Evolutionary conservation across 176 grass and related monocot species (phyloP).

Genomic region (Phoenix dactylifera): DNA sequence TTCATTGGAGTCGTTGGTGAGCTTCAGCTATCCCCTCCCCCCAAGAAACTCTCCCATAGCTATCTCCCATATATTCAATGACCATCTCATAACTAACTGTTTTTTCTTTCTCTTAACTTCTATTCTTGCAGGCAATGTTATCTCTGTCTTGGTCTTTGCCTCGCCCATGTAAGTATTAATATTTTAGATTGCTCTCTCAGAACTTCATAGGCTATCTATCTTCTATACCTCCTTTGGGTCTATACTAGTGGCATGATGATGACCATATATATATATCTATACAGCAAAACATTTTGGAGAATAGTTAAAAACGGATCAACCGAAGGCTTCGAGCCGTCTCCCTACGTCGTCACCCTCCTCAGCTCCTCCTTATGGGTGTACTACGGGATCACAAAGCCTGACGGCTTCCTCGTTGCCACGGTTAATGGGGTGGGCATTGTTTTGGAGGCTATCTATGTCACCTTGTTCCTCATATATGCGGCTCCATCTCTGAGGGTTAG

Average conservation of each 20-base stretch:
- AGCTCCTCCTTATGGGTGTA: conserved; percentile 64
- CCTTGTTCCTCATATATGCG: conserved; percentile 47
- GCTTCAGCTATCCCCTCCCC: no score
- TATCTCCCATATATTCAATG: no score
- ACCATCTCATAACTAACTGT: neutral
- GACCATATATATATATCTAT: neutral
- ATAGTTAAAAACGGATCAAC: conserved; percentile 54
- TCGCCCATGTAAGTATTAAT: conserved; percentile 54
- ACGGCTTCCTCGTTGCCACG: conserved; percentile 61
- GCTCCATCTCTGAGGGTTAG: conserved; percentile 35
- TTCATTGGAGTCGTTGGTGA: no score
- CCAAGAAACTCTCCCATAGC: no score
- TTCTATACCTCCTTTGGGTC: neutral
- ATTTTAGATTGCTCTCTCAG: neutral
- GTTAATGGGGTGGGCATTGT: conserved; percentile 51
- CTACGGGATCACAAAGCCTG: conserved; percentile 66
- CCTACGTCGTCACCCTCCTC: conserved; percentile 65
- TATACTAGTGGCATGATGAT: no score
- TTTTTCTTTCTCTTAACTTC: neutral
- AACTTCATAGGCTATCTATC: neutral
- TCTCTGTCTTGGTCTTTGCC: conserved; percentile 71
- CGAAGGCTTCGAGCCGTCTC: conserved; percentile 55
- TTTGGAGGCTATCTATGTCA: conserved; percentile 50
- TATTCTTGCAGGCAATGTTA: conserved; percentile 50
- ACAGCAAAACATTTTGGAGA: conserved; percentile 59